These are phyloP conservation scores for Colletotrichum orbiculare DNA, from an alignment of 2,329 filamentous ascomycete genomes.

Conservation along the genomic window DNA sequence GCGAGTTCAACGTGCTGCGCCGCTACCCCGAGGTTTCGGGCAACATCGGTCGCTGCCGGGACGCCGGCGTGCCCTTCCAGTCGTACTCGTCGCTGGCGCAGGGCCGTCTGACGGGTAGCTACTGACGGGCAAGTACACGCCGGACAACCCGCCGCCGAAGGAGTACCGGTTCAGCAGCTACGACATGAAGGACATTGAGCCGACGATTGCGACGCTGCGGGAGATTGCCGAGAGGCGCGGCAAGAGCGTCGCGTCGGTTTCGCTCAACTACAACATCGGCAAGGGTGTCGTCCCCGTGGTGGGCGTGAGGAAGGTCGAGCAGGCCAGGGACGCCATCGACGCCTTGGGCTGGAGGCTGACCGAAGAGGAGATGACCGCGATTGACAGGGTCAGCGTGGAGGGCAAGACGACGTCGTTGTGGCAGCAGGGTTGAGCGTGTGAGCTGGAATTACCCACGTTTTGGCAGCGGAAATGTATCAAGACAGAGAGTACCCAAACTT, in stretches of 20 bases:
- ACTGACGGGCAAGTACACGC: neutral
- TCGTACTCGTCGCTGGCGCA: slow-evolving; percentile 6
- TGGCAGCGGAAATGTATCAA: neutral
- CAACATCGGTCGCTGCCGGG: neutral
- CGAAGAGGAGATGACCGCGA: neutral
- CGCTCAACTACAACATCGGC: slow-evolving; percentile 9
- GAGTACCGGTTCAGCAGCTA: slow-evolving; percentile 8
- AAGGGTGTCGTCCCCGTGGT: neutral
- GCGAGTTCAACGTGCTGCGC: neutral
- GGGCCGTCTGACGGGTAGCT: neutral
- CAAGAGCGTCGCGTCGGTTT: neutral
- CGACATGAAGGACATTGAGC: neutral
- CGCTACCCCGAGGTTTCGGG: neutral
- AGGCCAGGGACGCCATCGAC: neutral
- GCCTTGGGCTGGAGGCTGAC: neutral
- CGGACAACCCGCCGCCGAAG: neutral
- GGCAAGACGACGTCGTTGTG: neutral
- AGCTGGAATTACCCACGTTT: neutral
- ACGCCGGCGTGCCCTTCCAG: neutral
- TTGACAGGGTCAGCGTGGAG: slow-evolving; percentile 6
- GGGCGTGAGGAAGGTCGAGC: neutral
- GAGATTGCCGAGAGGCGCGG: neutral
- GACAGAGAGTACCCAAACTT: neutral
- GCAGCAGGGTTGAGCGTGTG: neutral
- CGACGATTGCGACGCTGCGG: neutral